Conservation (phyloP, 106 monocot genomes). For the Acorus calamus region DNA sequence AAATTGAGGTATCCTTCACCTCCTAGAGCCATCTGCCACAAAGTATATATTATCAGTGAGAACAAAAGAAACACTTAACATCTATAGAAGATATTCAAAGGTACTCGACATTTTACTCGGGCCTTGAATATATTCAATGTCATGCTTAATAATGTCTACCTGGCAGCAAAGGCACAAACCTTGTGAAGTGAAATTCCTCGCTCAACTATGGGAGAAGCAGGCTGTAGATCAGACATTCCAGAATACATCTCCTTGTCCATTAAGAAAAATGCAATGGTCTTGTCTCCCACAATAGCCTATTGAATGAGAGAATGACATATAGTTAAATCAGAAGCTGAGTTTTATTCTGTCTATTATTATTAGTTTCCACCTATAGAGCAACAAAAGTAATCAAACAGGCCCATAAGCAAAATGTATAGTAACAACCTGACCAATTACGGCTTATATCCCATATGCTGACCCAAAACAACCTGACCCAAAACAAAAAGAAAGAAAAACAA, state of each 20-base stretch:
- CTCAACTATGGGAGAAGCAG: conserved; percentile 61
- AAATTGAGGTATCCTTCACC: conserved; percentile 97
- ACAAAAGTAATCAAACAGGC: too few relatives aligned
- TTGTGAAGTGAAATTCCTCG: conserved; percentile 93
- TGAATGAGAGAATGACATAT: neutral
- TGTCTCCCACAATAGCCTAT: conserved; percentile 91
- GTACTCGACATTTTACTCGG: too few relatives aligned
- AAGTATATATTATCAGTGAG: conserved; percentile 1
- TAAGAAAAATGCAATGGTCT: conserved; percentile 70
- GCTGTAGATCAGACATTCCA: conserved; percentile 79
- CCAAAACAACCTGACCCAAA: too few relatives aligned
- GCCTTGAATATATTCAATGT: too few relatives aligned
- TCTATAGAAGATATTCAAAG: too few relatives aligned
- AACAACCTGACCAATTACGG: too few relatives aligned
- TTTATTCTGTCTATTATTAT: too few relatives aligned
- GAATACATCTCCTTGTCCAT: conserved; percentile 94
- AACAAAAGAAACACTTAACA: neutral
- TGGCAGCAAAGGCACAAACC: conserved; percentile 25
- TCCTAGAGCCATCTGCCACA: conserved; percentile 76
- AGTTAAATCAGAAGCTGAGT: neutral
- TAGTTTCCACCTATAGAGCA: too few relatives aligned
- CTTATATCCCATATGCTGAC: too few relatives aligned
- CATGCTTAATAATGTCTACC: neutral
- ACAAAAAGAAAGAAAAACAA: too few relatives aligned
- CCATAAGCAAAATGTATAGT: too few relatives aligned